Conservation (phyloP, 1,139 yeast species). For the Nakaseomyces delphensis region DNA sequence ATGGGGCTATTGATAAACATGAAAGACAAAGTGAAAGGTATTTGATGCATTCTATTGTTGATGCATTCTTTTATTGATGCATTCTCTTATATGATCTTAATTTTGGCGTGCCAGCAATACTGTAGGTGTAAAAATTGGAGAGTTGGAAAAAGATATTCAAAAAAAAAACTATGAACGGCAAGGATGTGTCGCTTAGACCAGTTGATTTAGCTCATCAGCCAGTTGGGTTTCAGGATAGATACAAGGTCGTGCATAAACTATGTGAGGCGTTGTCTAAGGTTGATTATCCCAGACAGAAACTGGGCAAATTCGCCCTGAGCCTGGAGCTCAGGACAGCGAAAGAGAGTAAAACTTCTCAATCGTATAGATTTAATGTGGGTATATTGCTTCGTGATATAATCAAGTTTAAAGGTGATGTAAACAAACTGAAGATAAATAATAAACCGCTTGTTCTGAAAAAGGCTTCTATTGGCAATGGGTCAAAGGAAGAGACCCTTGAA, state of each 20-base stretch:
- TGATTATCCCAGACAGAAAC: constrained; percentile 13
- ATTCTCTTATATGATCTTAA: too few species aligned
- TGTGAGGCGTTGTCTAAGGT: constrained; percentile 19
- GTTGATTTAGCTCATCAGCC: constrained; percentile 27
- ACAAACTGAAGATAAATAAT: constrained; percentile 19
- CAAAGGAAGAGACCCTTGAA: constrained; percentile 7
- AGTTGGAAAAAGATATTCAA: not conserved
- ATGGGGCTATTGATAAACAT: not conserved
- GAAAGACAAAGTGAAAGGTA: too few species aligned
- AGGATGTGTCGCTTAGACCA: constrained; percentile 19
- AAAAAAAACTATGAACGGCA: not conserved
- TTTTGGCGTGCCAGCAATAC: too few species aligned
- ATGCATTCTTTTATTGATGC: not conserved
- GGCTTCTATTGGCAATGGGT: constrained; percentile 7
- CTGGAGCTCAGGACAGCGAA: constrained; percentile 27
- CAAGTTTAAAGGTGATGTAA: constrained; percentile 25
- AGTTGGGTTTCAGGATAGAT: constrained; percentile 28
- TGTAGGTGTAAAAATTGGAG: too few species aligned
- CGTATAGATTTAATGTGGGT: constrained; percentile 28
- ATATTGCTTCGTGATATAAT: constrained; percentile 25
- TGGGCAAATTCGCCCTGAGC: constrained; percentile 21
- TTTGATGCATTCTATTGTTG: too few species aligned
- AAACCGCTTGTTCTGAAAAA: constrained; percentile 13
- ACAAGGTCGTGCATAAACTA: constrained; percentile 25
- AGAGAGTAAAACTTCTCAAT: constrained; percentile 22